phyloP scores from a whole-genome alignment of 2,329 filamentous ascomycete genomes.

The Hawksworthiomyces lignivorus region DNA sequence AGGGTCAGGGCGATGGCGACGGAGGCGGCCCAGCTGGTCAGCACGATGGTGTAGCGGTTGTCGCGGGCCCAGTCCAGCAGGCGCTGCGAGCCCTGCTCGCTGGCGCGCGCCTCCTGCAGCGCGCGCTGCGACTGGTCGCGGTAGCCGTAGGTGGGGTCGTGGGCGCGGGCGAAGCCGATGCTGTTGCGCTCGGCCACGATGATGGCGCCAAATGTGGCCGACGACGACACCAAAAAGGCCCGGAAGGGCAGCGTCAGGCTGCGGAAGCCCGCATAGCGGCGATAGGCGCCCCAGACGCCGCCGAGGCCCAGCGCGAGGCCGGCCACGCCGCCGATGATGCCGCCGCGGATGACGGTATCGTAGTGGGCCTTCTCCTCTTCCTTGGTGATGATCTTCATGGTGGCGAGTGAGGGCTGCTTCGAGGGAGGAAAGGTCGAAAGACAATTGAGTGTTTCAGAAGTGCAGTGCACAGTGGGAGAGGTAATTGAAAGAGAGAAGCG shows the following conservation, averaged over 20 bases:
- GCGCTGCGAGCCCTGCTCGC: conserved; percentile 51
- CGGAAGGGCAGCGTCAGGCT: conserved; percentile 82
- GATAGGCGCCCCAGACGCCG: conserved; percentile 60
- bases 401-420: too few species aligned
- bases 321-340: conserved; percentile 60
- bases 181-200: conserved; percentile 70
- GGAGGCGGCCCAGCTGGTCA: conserved; percentile 70
- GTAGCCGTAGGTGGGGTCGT: conserved; percentile 62
- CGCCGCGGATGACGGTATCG: conserved; percentile 70
- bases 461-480: too few species aligned
- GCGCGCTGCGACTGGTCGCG: conserved; percentile 54
- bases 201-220: conserved; percentile 80
- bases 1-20: conserved; percentile 69
- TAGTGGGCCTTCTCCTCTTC: conserved; percentile 90
- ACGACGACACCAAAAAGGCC: conserved; percentile 77
- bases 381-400: conserved; percentile 92
- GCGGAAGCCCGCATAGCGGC: conserved; percentile 71
- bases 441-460: background rate
- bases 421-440: background rate
- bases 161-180: conserved; percentile 57
- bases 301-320: conserved; percentile 61
- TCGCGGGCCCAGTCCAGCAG: conserved; percentile 66
- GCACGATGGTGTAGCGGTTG: conserved; percentile 83
- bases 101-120: conserved; percentile 43
- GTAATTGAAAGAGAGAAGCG: too few species aligned